Conservation (phyloP, 1,139 yeast genomes). For the Geotrichum phurueaensis region DNA sequence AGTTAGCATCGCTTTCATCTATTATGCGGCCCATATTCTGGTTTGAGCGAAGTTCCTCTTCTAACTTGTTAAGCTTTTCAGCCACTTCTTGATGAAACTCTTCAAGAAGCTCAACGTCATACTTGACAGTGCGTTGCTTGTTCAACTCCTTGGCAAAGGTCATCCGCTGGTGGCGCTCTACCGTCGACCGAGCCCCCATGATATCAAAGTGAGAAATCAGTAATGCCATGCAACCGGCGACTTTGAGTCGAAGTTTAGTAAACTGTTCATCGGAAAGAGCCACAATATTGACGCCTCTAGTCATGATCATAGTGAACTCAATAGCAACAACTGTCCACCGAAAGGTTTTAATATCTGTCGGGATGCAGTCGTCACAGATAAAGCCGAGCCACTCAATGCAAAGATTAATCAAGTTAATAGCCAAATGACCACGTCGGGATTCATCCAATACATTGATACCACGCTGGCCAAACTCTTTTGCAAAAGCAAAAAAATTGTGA, state of each 20-base stretch:
- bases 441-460: constrained; percentile 62
- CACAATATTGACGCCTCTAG: constrained; percentile 81
- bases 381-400: constrained; percentile 90
- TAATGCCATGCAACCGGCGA: constrained; percentile 91
- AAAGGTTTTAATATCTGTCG: constrained; percentile 85
- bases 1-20: constrained; percentile 81
- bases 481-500: constrained; percentile 70
- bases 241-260: constrained; percentile 64
- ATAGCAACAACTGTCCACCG: constrained; percentile 94
- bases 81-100: constrained; percentile 55
- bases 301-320: constrained; percentile 94
- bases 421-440: constrained; percentile 59
- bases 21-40: constrained; percentile 78
- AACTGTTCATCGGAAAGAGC: constrained; percentile 77
- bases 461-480: constrained; percentile 77
- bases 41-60: constrained; percentile 45
- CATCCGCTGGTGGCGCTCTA: constrained; percentile 45
- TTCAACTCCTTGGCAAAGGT: constrained; percentile 17
- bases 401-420: constrained; percentile 65
- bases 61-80: constrained; percentile 55
- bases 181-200: constrained; percentile 95
- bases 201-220: constrained; percentile 93
- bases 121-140: constrained; percentile 31
- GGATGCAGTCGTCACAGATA: constrained; percentile 89
- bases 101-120: constrained; percentile 54